Conservation (phyloP, 768 basidiomycete species). For the Arthromyces matolae region DNA sequence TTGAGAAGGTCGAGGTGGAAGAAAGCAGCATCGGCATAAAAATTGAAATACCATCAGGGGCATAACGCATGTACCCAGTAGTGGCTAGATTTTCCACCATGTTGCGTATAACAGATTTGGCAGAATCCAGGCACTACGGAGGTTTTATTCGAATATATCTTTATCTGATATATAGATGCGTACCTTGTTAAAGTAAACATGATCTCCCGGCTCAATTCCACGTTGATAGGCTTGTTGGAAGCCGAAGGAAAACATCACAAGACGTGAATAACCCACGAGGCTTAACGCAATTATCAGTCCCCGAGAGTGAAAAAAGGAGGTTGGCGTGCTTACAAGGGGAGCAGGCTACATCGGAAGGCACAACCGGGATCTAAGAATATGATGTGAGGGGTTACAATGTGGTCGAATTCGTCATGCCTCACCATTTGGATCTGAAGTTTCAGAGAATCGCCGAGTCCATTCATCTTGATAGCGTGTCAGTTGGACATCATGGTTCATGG, state of each 20-base stretch:
- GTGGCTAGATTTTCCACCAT: slow-evolving; percentile 66
- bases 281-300: slow-evolving; percentile 30
- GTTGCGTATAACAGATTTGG: slow-evolving; percentile 60
- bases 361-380: slow-evolving; percentile 47
- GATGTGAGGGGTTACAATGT: not conserved
- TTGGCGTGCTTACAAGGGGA: slow-evolving; percentile 65
- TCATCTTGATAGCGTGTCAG: slow-evolving; percentile 61
- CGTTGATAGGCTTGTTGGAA: slow-evolving; percentile 80
- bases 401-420: slow-evolving; percentile 2
- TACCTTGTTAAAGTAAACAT: slow-evolving; percentile 69
- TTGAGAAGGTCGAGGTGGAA: slow-evolving; percentile 27
- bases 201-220: slow-evolving; percentile 58
- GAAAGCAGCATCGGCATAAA: slow-evolving; percentile 1
- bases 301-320: not conserved
- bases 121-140: slow-evolving; percentile 63
- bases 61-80: slow-evolving; percentile 72
- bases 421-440: slow-evolving; percentile 61
- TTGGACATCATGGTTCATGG: slow-evolving; percentile 54
- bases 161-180: not conserved
- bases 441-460: slow-evolving; percentile 56
- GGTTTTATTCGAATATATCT: not conserved
- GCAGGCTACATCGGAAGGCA: slow-evolving; percentile 58
- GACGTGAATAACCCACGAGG: slow-evolving; percentile 70
- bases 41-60: slow-evolving; percentile 61
- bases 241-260: slow-evolving; percentile 85